Evolutionary conservation across 2,329 filamentous ascomycete species (phyloP).

Genomic region (Aspergillus fumigatus): DNA sequence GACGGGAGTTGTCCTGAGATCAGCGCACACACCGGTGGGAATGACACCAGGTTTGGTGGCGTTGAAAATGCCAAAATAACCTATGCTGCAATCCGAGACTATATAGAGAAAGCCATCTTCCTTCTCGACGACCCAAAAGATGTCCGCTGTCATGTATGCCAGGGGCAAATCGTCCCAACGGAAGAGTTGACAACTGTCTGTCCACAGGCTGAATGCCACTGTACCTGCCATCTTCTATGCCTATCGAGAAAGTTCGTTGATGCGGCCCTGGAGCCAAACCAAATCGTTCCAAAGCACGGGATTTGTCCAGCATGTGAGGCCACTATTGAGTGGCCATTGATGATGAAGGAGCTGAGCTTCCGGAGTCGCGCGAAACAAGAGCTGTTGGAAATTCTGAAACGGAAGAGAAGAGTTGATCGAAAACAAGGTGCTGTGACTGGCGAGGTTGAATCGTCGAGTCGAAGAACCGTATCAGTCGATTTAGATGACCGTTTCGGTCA

Average conservation of each 20-base stretch:
- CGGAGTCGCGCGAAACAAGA: conserved; percentile 67
- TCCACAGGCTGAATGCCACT: conserved; percentile 44
- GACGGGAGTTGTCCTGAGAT: conserved; percentile 39
- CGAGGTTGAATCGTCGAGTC: background rate
- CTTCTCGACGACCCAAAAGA: conserved; percentile 36
- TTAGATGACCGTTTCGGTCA: conserved; percentile 14
- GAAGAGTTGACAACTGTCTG: conserved; percentile 49
- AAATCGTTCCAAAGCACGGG: conserved; percentile 64
- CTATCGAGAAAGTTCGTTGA: conserved; percentile 50
- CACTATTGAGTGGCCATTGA: conserved; percentile 63
- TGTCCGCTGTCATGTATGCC: conserved; percentile 49
- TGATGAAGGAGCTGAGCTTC: conserved; percentile 79
- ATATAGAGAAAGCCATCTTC: conserved; percentile 49
- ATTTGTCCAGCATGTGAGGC: conserved; percentile 66
- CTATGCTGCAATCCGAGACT: conserved; percentile 47
- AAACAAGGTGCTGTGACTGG: conserved; percentile 11
- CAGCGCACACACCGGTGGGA: conserved; percentile 5
- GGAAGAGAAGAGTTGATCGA: conserved; percentile 41
- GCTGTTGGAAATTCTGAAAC: conserved; percentile 61
- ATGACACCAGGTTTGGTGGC: conserved; percentile 29
- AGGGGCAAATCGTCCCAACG: conserved; percentile 29
- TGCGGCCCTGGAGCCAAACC: conserved; percentile 30
- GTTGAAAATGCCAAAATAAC: conserved; percentile 48
- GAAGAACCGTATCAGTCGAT: conserved; percentile 4
- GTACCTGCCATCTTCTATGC: conserved; percentile 53